Percentiles rank a stretch among this genome's conserved stretches.
phyloP scores from a whole-genome alignment of 305 asterid genomes.

The Fraxinus angustifolia region DNA sequence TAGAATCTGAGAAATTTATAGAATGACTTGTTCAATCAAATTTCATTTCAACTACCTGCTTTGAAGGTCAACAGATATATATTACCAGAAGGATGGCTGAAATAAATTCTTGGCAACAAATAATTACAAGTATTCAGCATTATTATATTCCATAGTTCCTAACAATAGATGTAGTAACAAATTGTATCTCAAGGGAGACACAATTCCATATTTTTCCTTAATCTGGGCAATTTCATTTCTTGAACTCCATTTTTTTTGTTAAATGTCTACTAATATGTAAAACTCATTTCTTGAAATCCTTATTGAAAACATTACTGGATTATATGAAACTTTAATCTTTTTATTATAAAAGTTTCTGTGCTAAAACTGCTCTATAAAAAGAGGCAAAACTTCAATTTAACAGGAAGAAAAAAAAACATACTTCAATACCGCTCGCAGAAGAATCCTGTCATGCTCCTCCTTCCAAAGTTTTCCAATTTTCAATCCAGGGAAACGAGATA shows the following conservation, averaged over 20 bases:
- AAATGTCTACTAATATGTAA: background rate
- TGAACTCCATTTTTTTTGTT: background rate
- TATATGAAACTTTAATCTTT: slow-evolving; percentile 8
- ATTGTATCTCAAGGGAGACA: background rate
- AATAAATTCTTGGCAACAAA: slow-evolving; percentile 16
- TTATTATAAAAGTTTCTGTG: background rate
- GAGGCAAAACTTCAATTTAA: slow-evolving; percentile 17
- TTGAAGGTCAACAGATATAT: slow-evolving; percentile 12
- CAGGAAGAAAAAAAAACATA: slow-evolving; percentile 27
- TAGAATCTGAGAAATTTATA: slow-evolving; percentile 4
- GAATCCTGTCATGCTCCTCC: slow-evolving; percentile 71
- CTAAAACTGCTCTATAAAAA: background rate
- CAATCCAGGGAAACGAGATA: slow-evolving; percentile 70
- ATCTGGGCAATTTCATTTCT: slow-evolving; percentile 4
- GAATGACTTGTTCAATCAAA: background rate
- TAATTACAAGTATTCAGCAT: slow-evolving; percentile 2
- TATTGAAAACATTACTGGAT: background rate
- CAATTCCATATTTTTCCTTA: background rate
- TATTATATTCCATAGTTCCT: slow-evolving; percentile 17
- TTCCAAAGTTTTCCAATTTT: slow-evolving; percentile 89
- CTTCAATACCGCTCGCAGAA: slow-evolving; percentile 86
- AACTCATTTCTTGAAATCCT: background rate
- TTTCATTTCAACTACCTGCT: slow-evolving; percentile 16
- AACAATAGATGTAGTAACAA: slow-evolving; percentile 17
- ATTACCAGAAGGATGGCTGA: background rate